These are phyloP conservation scores for Ophiostoma triangulosporum DNA, from an alignment of 2,329 filamentous ascomycete species.

Conservation along the genomic window DNA sequence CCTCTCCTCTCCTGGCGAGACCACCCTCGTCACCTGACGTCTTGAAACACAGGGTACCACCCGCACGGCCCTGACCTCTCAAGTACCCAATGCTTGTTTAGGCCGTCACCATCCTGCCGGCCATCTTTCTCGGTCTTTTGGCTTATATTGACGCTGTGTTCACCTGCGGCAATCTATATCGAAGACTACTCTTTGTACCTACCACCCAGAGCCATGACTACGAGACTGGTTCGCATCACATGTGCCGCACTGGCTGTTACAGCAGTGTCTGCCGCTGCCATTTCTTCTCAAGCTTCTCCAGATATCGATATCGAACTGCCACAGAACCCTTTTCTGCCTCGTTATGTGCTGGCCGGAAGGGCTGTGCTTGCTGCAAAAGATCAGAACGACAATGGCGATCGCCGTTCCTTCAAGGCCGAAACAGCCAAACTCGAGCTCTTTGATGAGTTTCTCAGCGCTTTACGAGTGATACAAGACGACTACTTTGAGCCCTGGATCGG, in stretches of 20 bases:
- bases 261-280: not conserved
- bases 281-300: not conserved
- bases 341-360: not conserved
- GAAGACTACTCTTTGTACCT: not conserved
- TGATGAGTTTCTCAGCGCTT: conserved; percentile 43
- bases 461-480: conserved; percentile 60
- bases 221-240: not conserved
- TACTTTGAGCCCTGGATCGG: conserved; percentile 70
- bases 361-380: not conserved
- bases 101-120: not conserved
- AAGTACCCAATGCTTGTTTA: not conserved
- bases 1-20: not conserved
- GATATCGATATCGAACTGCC: not conserved
- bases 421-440: conserved; percentile 16
- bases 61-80: not conserved
- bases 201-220: conserved; percentile 5
- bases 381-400: not conserved
- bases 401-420: not conserved
- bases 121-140: not conserved
- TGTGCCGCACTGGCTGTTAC: conserved; percentile 8
- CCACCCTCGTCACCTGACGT: not conserved
- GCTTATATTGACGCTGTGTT: not conserved
- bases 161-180: not conserved
- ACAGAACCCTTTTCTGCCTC: conserved; percentile 7
- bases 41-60: not conserved